Evolutionary conservation across 352 stramenopile genomes (phyloP).

Genomic region (Globisporangium spiculum): DNA sequence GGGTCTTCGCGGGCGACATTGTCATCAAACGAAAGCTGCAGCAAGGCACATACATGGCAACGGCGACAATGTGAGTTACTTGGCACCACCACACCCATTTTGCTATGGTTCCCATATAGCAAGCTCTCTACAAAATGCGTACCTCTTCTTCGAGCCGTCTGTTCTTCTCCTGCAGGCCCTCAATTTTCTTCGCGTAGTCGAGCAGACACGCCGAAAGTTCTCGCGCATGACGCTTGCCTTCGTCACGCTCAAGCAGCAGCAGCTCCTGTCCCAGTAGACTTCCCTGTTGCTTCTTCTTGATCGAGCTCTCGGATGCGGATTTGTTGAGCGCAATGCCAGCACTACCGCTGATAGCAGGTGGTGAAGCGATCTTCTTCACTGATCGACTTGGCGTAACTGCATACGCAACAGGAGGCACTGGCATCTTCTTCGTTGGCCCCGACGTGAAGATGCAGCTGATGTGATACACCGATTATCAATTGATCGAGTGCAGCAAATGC

Average conservation of each 20-base stretch:
- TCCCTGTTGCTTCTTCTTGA: conserved; percentile 39
- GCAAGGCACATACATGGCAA: neutral
- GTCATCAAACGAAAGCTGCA: conserved; percentile 73
- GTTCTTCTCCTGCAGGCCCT: conserved; percentile 76
- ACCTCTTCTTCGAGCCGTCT: conserved; percentile 70
- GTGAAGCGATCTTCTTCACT: conserved; percentile 1
- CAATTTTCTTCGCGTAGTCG: conserved; percentile 77
- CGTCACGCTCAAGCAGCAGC: conserved; percentile 61
- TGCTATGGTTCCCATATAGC: too few relatives aligned
- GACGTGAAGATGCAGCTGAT: too few relatives aligned
- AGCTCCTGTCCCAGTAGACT: conserved; percentile 70
- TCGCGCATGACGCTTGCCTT: conserved; percentile 69
- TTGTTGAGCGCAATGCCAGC: conserved; percentile 11
- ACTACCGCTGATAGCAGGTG: neutral
- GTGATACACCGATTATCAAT: too few relatives aligned
- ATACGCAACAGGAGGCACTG: conserved; percentile 10
- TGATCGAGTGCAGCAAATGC: too few relatives aligned
- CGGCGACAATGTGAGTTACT: neutral
- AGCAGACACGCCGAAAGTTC: conserved; percentile 60
- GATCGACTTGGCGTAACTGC: neutral
- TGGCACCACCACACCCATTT: too few relatives aligned
- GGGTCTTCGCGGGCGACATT: conserved; percentile 63
- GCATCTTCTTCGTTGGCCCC: neutral
- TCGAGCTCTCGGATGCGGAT: conserved; percentile 22
- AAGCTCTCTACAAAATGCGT: too few relatives aligned